phyloP scores from a whole-genome alignment of 305 asterid genomes.

The Solanum chacoense region DNA sequence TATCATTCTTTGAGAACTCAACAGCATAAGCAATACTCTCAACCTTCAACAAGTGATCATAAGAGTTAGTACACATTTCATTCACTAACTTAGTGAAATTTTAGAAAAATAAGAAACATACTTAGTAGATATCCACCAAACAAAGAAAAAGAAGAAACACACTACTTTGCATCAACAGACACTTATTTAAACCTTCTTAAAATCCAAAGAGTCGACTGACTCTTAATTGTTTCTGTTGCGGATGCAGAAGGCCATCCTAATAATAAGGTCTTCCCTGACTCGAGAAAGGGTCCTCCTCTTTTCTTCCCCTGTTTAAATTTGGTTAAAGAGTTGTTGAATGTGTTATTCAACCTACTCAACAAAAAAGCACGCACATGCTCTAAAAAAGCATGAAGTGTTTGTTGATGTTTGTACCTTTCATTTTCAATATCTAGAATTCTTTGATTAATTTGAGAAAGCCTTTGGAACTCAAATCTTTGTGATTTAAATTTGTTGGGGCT shows the following conservation, averaged over 20 bases:
- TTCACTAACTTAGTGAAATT: not conserved
- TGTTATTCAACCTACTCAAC: not conserved
- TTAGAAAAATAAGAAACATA: too few relatives aligned
- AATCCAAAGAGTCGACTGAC: not conserved
- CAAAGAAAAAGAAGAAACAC: not conserved
- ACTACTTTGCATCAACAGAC: not conserved
- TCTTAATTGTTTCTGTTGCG: too few relatives aligned
- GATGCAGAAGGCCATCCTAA: not conserved
- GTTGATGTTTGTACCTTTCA: not conserved
- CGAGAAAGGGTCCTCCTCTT: not conserved
- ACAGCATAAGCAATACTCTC: too few relatives aligned
- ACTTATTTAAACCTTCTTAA: not conserved
- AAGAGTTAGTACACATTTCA: not conserved
- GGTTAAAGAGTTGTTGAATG: not conserved
- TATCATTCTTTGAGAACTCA: too few relatives aligned
- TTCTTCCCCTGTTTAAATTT: too few relatives aligned
- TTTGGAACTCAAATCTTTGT: not conserved
- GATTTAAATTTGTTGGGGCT: not conserved
- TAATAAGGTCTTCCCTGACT: not conserved
- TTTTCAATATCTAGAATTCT: not conserved
- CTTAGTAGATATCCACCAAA: not conserved
- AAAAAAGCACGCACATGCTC: not conserved
- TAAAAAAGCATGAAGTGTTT: not conserved
- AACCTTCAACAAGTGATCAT: not conserved
- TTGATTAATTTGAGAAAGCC: not conserved